Conservation (phyloP, 225 moss, liverwort and hornwort species). For the Physcomitrellopsis africana region DNA sequence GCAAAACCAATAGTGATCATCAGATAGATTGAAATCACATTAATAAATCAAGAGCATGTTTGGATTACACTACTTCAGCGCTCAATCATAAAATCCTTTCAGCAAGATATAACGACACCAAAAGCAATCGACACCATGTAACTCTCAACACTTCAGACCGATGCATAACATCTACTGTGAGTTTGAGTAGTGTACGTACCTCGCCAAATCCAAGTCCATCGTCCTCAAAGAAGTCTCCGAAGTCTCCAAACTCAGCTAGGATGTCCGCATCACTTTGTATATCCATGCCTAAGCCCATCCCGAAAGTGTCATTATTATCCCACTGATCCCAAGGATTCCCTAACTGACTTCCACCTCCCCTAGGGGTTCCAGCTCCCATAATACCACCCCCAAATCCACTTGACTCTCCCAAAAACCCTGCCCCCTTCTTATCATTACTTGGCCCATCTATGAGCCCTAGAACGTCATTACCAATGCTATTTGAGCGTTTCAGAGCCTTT, state of each 20-base stretch:
- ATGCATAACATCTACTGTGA: background rate
- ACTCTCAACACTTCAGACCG: constrained; percentile 1
- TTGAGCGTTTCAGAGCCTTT: constrained; percentile 77
- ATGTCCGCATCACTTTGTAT: constrained; percentile 98
- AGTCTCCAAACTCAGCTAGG: constrained; percentile 97
- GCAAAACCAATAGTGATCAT: constrained; percentile 36
- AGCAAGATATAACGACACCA: background rate
- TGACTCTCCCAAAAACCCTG: constrained; percentile 63
- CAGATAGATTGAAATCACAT: background rate
- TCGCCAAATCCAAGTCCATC: constrained; percentile 97
- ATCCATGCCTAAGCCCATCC: constrained; percentile 84
- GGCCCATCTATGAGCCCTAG: constrained; percentile 71
- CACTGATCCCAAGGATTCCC: constrained; percentile 95
- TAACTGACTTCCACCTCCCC: constrained; percentile 72
- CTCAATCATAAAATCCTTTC: background rate
- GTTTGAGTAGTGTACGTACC: constrained; percentile 46
- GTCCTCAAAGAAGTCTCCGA: constrained; percentile 97
- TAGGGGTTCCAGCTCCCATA: constrained; percentile 74
- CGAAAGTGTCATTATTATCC: constrained; percentile 81
- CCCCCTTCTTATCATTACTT: constrained; percentile 61
- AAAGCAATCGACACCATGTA: background rate
- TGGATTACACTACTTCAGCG: background rate
- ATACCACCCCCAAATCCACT: constrained; percentile 62
- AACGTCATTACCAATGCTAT: constrained; percentile 73
- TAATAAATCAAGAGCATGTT: background rate